phyloP scores from a whole-genome alignment of 805 yeast species.

The Suhomyces sp. region DNA sequence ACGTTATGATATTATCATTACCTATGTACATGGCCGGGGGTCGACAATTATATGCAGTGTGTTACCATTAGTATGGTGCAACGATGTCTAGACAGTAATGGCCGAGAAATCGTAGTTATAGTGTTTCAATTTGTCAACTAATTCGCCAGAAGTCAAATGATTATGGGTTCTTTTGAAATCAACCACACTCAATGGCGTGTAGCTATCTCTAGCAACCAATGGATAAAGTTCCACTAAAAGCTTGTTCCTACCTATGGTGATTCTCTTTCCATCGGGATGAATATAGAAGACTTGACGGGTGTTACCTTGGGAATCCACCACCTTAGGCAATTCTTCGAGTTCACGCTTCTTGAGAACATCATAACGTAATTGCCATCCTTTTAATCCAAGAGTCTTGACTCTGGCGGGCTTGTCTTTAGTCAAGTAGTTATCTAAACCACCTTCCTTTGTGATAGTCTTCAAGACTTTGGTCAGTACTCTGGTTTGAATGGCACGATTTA shows the following conservation, averaged over 20 bases:
- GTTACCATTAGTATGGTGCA: too few relatives aligned
- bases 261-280: conserved; percentile 43
- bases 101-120: conserved; percentile 39
- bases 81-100: conserved; percentile 24
- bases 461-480: conserved; percentile 78
- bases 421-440: conserved; percentile 89
- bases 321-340: conserved; percentile 40
- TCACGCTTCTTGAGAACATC: conserved; percentile 55
- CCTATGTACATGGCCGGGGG: conserved; percentile 4
- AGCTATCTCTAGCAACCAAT: conserved; percentile 44
- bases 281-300: conserved; percentile 48
- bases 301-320: conserved; percentile 23
- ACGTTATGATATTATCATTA: too few relatives aligned
- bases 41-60: too few relatives aligned
- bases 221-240: conserved; percentile 56
- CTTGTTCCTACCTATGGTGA: conserved; percentile 65
- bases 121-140: conserved; percentile 49
- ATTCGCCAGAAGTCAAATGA: conserved; percentile 45
- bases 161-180: conserved; percentile 48
- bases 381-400: conserved; percentile 86
- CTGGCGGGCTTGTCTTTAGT: conserved; percentile 86
- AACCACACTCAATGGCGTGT: conserved; percentile 45
- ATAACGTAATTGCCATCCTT: conserved; percentile 89
- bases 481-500: conserved; percentile 55
- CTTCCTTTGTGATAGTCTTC: conserved; percentile 86